Evolutionary conservation across 306 rosid species (phyloP), one percentile per base, ranked within the genome.

Genomic region (Rosa multiflora): DNA sequence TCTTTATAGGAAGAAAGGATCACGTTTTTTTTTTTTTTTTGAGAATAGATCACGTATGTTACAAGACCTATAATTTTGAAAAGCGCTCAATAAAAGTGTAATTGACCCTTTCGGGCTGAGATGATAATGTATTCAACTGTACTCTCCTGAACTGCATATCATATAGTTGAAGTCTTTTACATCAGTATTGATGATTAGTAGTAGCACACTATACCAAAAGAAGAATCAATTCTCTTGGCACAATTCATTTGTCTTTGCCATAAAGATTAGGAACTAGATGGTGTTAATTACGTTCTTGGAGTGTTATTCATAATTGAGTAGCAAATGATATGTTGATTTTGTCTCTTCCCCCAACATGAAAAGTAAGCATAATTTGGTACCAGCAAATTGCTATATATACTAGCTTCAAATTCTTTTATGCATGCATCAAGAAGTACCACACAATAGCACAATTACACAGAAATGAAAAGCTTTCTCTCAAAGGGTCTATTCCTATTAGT

Each of bases 41-140:
- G 0, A 26, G 29, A 26, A 26, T 26, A 26, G 29, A 26, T 26
- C 29, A 5, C 55, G 40, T 46, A 15, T 23, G 23, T 78, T 75
- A 55, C 75, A 15, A 42, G 82, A 73, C 81, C 83, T 59, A 74
- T 63, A 84, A 86, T 85, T 89, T 94, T 86, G 86, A 82, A 67
- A 63, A 72, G 84, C 51, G 26, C 49, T 26, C 52, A 73, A 39
- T 67, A 81, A 87, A 74, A 84, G 76, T 78, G 59, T 67, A 59
- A 66, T 62, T 76, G 35, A 76, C 26, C 76, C 40, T 35, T 52
- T 79, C 53, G 52, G 75, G 79, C 17, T 79, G 74, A 63, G 68
- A 29, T 51, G 42, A 17, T 70, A 53, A 20, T 81, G 82, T 76
- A 82, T 64, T 51, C 69, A 74, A 37, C 74, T 20, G 51, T 40